Evolutionary conservation across 2,329 filamentous ascomycete genomes (phyloP), one percentile per base, ranked within the genome.

Genomic region (Drechslerella dactyloides): DNA sequence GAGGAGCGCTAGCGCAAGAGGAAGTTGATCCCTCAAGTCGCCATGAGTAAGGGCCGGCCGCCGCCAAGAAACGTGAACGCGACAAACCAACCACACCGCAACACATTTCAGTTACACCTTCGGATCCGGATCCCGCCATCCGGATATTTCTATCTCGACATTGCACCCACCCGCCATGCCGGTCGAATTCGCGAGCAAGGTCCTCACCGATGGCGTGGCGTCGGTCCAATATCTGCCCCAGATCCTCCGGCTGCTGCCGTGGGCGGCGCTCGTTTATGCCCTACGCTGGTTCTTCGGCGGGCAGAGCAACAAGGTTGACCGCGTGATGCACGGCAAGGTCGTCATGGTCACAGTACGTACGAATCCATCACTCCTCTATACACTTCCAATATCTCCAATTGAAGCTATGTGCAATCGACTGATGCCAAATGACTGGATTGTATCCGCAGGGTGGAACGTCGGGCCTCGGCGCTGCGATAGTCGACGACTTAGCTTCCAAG

Each of bases 291-390:
- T 89, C 82, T 90, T 89, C 77, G 86, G 86, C 74, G 96, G 94
- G 75, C 85, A 88, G 11, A 82, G 80, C 75, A 97, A 94, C 80
- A 81, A 80, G 46, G 85, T 90, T 24, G 92, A 96, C 78, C 85
- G 91, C 69, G 84, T 89, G 62, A 92, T 99, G 87, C 92, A 97
- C 80, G 92, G 91, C 53, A 96, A 96, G 78, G 91, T 99, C 54
- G 85, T 97, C 50, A 88, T 99, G 83, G 86, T 99, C 58, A 99
- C 94, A 17, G 93, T 88, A 83, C 57, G 81, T 70, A 24, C 23
- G 4, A 27, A 30, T 7, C 27, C 4, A 33, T 33, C 4, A 8
- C 69, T 33, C 23, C 21, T 24, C 19, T 15, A 21, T 7, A 42
- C 35, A 27, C n/a, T 35, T n/a, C n/a, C n/a, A n/a, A n/a, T n/a